Percentiles rank a stretch among this genome's conserved stretches.
Conservation (phyloP, 2,329 filamentous ascomycete genomes). For the Botrytis cinerea region DNA sequence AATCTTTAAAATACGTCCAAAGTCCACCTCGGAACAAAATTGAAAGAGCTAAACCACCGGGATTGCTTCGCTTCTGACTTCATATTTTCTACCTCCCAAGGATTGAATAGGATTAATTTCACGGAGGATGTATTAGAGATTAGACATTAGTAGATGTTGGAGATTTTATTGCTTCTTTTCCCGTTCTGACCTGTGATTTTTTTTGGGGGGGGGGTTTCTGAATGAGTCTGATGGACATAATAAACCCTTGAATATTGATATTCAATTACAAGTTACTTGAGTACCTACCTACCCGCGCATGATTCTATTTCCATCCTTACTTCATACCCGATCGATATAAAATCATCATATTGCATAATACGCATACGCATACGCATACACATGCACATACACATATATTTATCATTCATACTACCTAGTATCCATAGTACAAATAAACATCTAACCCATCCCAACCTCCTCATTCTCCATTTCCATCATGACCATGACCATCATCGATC, state of each 20-base stretch:
- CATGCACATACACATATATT: not conserved
- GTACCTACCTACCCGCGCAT: too few species aligned
- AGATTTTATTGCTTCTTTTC: too few species aligned
- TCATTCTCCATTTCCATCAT: not conserved
- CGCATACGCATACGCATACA: accelerated
- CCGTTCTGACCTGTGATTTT: too few species aligned
- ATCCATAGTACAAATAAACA: not conserved
- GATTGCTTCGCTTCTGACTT: not conserved
- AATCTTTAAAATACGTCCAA: not conserved
- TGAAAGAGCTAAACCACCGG: not conserved
- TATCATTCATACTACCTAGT: not conserved
- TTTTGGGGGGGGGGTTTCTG: too few species aligned
- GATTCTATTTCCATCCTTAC: not conserved
- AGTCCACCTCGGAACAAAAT: not conserved
- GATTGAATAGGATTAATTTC: not conserved
- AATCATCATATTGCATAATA: not conserved
- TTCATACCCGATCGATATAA: too few species aligned
- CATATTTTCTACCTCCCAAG: too few species aligned
- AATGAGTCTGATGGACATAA: too few species aligned
- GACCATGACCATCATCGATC: not conserved
- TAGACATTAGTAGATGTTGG: too few species aligned
- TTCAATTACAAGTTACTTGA: too few species aligned
- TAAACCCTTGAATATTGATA: too few species aligned
- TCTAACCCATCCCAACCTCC: not conserved
- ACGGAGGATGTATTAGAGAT: too few species aligned